Percentiles rank a stretch among this genome's conserved stretches.
Conservation (phyloP, 257 asterid genomes). For the Nicotiana attenuata region DNA sequence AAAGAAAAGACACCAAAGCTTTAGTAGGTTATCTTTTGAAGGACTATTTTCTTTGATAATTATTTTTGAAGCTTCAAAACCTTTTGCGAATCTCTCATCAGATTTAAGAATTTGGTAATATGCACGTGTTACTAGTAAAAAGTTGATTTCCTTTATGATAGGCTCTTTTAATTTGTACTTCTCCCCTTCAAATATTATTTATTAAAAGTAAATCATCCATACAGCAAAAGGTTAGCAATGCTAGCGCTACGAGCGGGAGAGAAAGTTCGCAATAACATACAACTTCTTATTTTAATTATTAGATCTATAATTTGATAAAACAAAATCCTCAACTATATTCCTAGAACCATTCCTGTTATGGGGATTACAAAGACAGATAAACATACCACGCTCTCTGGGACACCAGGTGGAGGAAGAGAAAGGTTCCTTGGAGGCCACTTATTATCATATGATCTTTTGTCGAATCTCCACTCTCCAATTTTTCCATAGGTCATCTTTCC, state of each 20-base stretch:
- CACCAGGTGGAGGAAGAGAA: conserved; percentile 87
- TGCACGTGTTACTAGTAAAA: neutral
- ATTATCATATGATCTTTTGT: conserved; percentile 67
- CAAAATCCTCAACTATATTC: neutral
- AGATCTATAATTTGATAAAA: neutral
- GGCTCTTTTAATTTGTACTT: neutral
- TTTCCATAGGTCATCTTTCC: conserved; percentile 88
- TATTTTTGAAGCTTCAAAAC: neutral
- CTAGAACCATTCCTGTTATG: neutral
- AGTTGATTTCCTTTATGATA: neutral
- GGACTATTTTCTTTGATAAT: neutral
- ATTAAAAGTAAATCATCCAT: neutral
- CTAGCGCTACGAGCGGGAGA: neutral
- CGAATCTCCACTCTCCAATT: conserved; percentile 97
- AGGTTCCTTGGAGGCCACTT: conserved; percentile 81
- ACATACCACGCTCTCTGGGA: conserved; percentile 89
- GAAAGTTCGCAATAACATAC: neutral
- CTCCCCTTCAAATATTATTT: neutral
- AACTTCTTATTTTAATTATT: neutral
- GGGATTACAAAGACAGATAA: conserved; percentile 1
- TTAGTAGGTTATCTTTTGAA: neutral
- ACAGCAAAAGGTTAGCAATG: neutral
- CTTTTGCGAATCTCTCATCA: neutral
- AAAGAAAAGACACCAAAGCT: neutral
- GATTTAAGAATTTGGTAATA: neutral